phyloP scores from a whole-genome alignment of 768 basidiomycete genomes.

The Sporobolomyces pararoseus region DNA sequence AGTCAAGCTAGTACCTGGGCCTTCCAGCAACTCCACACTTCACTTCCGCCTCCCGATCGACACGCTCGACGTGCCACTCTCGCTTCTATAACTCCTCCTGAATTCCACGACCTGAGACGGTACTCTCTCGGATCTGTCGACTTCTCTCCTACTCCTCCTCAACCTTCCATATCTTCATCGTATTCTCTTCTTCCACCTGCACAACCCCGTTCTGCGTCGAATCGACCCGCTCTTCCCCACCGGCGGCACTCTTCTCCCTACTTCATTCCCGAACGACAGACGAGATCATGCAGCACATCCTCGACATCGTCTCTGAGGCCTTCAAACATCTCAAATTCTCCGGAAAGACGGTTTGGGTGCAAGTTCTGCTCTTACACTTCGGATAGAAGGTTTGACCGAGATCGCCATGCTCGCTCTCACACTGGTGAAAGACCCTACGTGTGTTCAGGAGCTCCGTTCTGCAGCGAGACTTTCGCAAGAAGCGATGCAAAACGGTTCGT shows the following conservation, averaged over 20 bases:
- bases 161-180: background rate
- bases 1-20: no score
- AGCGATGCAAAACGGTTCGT: no score
- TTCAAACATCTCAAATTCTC: background rate
- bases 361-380: background rate
- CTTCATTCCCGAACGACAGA: background rate
- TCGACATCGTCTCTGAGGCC: background rate
- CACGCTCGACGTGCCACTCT: background rate
- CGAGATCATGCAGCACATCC: no score
- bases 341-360: background rate
- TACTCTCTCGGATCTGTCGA: slow-evolving; percentile 2
- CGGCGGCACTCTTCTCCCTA: background rate
- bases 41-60: no score
- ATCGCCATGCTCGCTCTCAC: background rate
- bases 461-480: no score
- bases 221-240: background rate
- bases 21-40: no score
- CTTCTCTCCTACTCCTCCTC: background rate
- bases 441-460: no score
- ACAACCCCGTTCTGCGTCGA: background rate
- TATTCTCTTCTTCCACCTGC: no score
- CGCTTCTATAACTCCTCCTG: background rate
- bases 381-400: background rate
- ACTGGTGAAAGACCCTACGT: background rate
- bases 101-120: slow-evolving; percentile 8